Conservation (phyloP, 805 yeast genomes). For the Saturnispora dispora region DNA sequence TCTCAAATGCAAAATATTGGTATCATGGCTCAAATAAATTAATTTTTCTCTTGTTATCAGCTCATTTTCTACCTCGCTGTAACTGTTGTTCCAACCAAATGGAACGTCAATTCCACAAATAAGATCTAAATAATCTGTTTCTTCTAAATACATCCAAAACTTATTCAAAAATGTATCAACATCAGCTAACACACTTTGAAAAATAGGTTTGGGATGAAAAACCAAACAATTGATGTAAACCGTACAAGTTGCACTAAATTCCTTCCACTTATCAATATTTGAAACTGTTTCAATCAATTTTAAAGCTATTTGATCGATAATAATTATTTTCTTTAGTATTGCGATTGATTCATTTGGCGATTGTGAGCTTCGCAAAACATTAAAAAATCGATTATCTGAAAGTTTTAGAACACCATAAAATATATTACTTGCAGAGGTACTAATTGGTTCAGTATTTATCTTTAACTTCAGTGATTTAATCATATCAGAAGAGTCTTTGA, state of each 20-base stretch:
- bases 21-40: background rate
- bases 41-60: background rate
- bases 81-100: background rate
- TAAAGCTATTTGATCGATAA: constrained; percentile 1
- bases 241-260: background rate
- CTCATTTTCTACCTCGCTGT: background rate
- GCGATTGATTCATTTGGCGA: background rate
- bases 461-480: constrained; percentile 14
- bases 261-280: background rate
- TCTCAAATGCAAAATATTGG: background rate
- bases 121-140: background rate
- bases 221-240: background rate
- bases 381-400: background rate
- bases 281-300: background rate
- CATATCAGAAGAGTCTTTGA: constrained; percentile 5
- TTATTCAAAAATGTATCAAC: background rate
- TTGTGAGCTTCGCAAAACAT: background rate
- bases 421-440: background rate
- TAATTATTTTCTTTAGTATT: background rate
- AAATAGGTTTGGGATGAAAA: background rate
- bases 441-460: constrained; percentile 15
- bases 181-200: background rate
- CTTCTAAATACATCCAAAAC: background rate
- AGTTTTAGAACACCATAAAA: background rate
- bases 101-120: background rate